Conservation (phyloP, 352 stramenopile genomes). For the Peronospora farinosa region DNA sequence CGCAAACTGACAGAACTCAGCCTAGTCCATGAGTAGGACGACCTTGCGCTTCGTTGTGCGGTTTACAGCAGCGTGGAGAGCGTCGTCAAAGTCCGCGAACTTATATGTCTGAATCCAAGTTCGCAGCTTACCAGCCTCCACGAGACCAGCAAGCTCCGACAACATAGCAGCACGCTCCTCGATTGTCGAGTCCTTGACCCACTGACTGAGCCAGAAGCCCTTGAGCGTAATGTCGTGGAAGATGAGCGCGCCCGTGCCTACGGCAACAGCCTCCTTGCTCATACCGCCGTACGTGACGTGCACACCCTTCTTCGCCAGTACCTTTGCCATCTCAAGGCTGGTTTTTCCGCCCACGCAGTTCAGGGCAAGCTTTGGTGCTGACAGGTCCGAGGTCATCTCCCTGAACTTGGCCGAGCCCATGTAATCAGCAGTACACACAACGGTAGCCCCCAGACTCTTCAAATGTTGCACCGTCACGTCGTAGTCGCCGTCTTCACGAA, state of each 20-base stretch:
- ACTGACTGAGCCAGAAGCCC: slow-evolving; percentile 84
- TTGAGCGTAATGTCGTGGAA: slow-evolving; percentile 87
- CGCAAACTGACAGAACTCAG: slow-evolving; percentile 6
- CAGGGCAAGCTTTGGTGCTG: slow-evolving; percentile 77
- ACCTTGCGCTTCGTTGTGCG: slow-evolving; percentile 82
- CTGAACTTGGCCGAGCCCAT: slow-evolving; percentile 77
- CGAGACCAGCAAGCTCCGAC: slow-evolving; percentile 51
- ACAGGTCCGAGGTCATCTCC: slow-evolving; percentile 73
- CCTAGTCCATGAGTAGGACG: slow-evolving; percentile 77
- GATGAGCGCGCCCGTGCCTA: slow-evolving; percentile 69
- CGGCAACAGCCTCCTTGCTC: slow-evolving; percentile 61
- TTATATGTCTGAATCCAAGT: slow-evolving; percentile 86
- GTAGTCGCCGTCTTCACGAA: slow-evolving; percentile 80
- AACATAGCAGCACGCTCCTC: slow-evolving; percentile 67
- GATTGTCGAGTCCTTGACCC: slow-evolving; percentile 56
- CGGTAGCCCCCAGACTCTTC: slow-evolving; percentile 68
- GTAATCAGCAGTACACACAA: slow-evolving; percentile 75
- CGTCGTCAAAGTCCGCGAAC: slow-evolving; percentile 78
- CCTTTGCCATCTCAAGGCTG: slow-evolving; percentile 60
- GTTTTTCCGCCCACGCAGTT: slow-evolving; percentile 76
- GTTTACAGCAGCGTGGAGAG: slow-evolving; percentile 59
- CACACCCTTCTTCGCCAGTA: slow-evolving; percentile 65
- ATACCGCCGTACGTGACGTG: slow-evolving; percentile 80
- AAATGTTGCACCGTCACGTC: slow-evolving; percentile 67
- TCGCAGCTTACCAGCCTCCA: slow-evolving; percentile 68